Evolutionary conservation across 176 grass and related monocot species (phyloP).

Genomic region (sorghum (Sorghum bicolor)): DNA sequence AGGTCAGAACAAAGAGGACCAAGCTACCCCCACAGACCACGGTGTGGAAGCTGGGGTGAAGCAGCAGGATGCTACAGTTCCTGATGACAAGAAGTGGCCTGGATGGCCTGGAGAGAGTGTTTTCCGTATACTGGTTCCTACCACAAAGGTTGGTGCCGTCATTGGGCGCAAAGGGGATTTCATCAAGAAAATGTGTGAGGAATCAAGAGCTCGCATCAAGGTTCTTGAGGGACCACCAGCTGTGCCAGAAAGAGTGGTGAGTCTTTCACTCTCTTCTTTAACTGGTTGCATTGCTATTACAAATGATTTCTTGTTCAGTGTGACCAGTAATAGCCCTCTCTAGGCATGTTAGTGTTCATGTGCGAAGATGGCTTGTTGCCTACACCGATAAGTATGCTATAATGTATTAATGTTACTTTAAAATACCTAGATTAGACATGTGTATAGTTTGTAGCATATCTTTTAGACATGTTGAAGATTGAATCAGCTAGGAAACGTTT

Average conservation of each 20-base stretch:
- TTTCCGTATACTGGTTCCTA: conserved; percentile 79
- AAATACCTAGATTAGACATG: neutral
- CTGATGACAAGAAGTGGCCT: conserved; percentile 73
- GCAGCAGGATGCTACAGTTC: conserved; percentile 13
- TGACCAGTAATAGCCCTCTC: neutral
- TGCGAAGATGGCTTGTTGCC: neutral
- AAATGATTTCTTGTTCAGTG: neutral
- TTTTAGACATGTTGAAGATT: conserved; percentile 1
- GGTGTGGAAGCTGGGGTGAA: conserved; percentile 17
- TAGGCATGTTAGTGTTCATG: neutral
- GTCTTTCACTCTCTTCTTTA: conserved; percentile 24
- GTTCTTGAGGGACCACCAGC: conserved; percentile 84
- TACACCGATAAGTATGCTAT: neutral
- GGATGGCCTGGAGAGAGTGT: conserved; percentile 95
- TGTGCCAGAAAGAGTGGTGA: conserved; percentile 84
- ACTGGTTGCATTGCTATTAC: neutral
- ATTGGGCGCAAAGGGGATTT: conserved; percentile 97
- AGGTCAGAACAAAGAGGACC: conserved; percentile 19
- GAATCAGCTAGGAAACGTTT: neutral
- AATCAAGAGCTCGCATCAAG: conserved; percentile 92
- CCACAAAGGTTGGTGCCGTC: conserved; percentile 76
- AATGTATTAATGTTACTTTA: neutral
- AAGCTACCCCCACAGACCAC: conserved; percentile 10
- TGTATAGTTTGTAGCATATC: neutral
- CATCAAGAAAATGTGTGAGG: conserved; percentile 95